These are phyloP conservation scores for Penicillium capsulatum DNA, from an alignment of 2,329 filamentous ascomycete species.

Conservation along the genomic window DNA sequence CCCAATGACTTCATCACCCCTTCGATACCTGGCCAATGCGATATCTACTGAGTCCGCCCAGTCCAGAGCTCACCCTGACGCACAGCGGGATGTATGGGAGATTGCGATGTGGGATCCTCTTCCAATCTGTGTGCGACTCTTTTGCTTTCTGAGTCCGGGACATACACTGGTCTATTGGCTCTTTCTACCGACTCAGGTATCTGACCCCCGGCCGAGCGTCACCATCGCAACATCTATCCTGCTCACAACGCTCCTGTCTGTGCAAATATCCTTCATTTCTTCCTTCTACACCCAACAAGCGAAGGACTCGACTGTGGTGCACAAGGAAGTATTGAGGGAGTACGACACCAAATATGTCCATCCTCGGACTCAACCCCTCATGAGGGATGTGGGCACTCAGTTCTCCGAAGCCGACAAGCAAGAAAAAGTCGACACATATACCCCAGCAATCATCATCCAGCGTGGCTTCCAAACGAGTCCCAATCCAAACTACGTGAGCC, in stretches of 20 bases:
- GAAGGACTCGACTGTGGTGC: slow-evolving; percentile 78
- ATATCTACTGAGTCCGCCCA: slow-evolving; percentile 69
- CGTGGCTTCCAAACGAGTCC: slow-evolving; percentile 76
- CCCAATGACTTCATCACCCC: slow-evolving; percentile 70
- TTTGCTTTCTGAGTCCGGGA: slow-evolving; percentile 87
- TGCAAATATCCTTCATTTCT: slow-evolving; percentile 70
- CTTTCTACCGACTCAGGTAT: slow-evolving; percentile 70
- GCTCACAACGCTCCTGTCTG: slow-evolving; percentile 68
- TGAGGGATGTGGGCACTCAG: slow-evolving; percentile 76
- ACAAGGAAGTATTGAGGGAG: slow-evolving; percentile 88
- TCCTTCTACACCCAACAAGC: slow-evolving; percentile 74
- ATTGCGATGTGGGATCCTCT: slow-evolving; percentile 89
- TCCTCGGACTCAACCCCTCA: slow-evolving; percentile 75
- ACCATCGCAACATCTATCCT: slow-evolving; percentile 80
- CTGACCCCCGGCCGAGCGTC: slow-evolving; percentile 77
- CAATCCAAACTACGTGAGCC: slow-evolving; percentile 72
- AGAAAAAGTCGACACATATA: slow-evolving; percentile 59
- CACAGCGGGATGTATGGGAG: slow-evolving; percentile 87
- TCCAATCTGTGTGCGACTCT: slow-evolving; percentile 73
- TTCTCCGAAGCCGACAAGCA: slow-evolving; percentile 50
- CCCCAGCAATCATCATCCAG: slow-evolving; percentile 61
- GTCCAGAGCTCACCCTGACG: slow-evolving; percentile 71
- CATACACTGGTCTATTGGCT: slow-evolving; percentile 89
- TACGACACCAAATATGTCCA: slow-evolving; percentile 96
- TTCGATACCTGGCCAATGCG: slow-evolving; percentile 67